Base-by-base conservation (phyloP, 495 filamentous ascomycete species). In the Rostrohypoxylon terebratum region DNA sequence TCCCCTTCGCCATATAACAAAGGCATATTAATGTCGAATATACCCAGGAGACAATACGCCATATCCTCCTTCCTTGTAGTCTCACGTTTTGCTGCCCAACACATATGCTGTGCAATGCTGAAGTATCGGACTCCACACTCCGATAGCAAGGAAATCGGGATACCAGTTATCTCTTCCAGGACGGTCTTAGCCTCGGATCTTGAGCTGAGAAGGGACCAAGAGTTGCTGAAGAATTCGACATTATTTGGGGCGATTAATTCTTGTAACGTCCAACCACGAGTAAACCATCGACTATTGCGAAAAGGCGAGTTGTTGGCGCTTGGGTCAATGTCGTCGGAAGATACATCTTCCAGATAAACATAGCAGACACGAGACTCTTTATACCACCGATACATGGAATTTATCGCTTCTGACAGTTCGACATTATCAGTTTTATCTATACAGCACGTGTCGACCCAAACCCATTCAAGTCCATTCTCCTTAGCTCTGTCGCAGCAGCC, bases 341-440 rank as follows among this genome's bases (percentile, higher is more conserved):
- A 25, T 25, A 51, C 47, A 51, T 51, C 20, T 1, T 28, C 47
- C 8, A 51, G 20, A 11, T 51, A 51, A 0, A 20, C 47, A 28
- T 28, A 51, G 18, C 47, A 51, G 21, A 51, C 23, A 3, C 4
- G 4, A 25, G 20, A 3, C 18, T 51, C 10, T 4, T 13, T 3
- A 20, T 51, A 51, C 47, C 47, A 51, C 13, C 47, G 47, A 28
- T 25, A 51, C 47, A 51, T 51, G 13, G 47, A 51, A 20, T 51
- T 51, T 23, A 51, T 51, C 23, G 47, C 47, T 51, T 51, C 47
- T 9, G 47, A 51, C 2, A 51, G 7, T 9, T 51, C 47, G 47
- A 21, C 20, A n/a, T 11, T 51, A 28, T 13, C 28, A 9, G 21
- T 25, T 28, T 51, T 51, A 9, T 51, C 47, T 7, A 51, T 51